A percentile compares a stretch with the other conserved stretches of the same genome.
These are phyloP conservation scores for Lachancea lanzarotensis DNA, from an alignment of 805 yeast genomes.

Conservation along the genomic window DNA sequence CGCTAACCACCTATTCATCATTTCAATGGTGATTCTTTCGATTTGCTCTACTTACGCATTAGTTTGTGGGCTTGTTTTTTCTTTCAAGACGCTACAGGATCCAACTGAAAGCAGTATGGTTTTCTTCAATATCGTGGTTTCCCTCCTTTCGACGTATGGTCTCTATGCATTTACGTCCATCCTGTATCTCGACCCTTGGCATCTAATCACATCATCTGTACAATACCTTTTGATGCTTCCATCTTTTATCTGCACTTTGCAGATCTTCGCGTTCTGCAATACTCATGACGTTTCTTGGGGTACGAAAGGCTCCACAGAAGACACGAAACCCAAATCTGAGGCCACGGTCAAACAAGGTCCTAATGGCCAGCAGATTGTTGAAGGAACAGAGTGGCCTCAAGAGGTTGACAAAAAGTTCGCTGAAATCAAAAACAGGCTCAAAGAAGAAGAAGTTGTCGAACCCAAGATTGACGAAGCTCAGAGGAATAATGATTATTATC, in stretches of 20 bases:
- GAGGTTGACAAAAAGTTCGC: constrained; percentile 34
- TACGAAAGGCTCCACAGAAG: constrained; percentile 87
- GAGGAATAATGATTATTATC: constrained; percentile 73
- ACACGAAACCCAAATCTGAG: constrained; percentile 62
- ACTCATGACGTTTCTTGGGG: constrained; percentile 99
- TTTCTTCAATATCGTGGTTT: constrained; percentile 72
- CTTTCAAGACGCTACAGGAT: constrained; percentile 46
- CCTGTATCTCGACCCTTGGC: constrained; percentile 94
- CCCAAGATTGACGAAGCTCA: constrained; percentile 25
- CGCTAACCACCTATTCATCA: constrained; percentile 68
- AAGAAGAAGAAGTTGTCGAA: constrained; percentile 30
- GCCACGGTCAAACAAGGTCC: constrained; percentile 78
- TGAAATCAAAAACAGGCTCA: constrained; percentile 34
- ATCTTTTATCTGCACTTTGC: constrained; percentile 84
- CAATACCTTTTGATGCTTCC: constrained; percentile 91
- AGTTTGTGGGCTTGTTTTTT: constrained; percentile 75
- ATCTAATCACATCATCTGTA: constrained; percentile 73
- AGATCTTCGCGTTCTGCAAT: constrained; percentile 94
- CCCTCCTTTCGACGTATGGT: constrained; percentile 87
- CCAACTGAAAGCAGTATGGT: constrained; percentile 38
- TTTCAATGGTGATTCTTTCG: constrained; percentile 65
- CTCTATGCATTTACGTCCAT: constrained; percentile 76
- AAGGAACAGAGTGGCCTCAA: constrained; percentile 40
- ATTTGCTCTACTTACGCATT: constrained; percentile 77
- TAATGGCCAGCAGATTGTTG: constrained; percentile 77